These are phyloP conservation scores for Tuber umbilicatum DNA, from an alignment of 495 filamentous ascomycete genomes.

Conservation along the genomic window DNA sequence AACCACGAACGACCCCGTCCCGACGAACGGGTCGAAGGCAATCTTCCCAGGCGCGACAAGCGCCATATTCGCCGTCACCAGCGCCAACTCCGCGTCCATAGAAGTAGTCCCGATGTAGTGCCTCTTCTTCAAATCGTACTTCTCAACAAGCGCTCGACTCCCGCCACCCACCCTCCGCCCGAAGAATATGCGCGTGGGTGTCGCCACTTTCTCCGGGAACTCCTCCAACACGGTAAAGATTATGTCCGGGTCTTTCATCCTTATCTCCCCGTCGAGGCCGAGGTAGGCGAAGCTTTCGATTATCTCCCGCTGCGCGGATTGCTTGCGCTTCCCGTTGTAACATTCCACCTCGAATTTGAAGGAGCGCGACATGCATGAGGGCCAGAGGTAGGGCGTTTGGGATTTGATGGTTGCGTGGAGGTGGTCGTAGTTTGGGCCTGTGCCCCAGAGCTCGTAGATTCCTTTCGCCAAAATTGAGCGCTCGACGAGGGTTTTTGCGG, in stretches of 20 bases:
- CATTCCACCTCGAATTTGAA: slow-evolving; percentile 79
- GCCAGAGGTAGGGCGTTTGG: slow-evolving; percentile 59
- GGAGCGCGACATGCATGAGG: slow-evolving; percentile 52
- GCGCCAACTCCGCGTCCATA: slow-evolving; percentile 89
- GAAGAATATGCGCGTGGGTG: slow-evolving; percentile 54
- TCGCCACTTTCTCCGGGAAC: slow-evolving; percentile 51
- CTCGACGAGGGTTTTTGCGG: slow-evolving; percentile 59
- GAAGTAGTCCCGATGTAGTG: slow-evolving; percentile 89
- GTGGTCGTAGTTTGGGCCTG: slow-evolving; percentile 57
- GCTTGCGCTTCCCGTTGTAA: slow-evolving; percentile 62
- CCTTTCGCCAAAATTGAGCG: slow-evolving; percentile 73
- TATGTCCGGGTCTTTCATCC: slow-evolving; percentile 62
- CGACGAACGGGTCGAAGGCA: slow-evolving; percentile 89
- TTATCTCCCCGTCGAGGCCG: slow-evolving; percentile 66
- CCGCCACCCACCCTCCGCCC: slow-evolving; percentile 61
- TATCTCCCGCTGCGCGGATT: slow-evolving; percentile 55
- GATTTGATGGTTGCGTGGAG: slow-evolving; percentile 60
- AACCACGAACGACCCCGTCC: slow-evolving; percentile 83
- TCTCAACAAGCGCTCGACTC: slow-evolving; percentile 58
- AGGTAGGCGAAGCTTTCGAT: slow-evolving; percentile 79
- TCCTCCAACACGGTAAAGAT: slow-evolving; percentile 75
- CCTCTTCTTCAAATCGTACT: slow-evolving; percentile 85
- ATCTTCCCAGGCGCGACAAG: slow-evolving; percentile 73
- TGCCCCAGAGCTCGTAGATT: slow-evolving; percentile 85
- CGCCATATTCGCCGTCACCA: slow-evolving; percentile 87